Evolutionary conservation across 768 basidiomycete species (phyloP), one percentile per base, ranked within the genome.

Genomic region (Pisolithus orientalis): DNA sequence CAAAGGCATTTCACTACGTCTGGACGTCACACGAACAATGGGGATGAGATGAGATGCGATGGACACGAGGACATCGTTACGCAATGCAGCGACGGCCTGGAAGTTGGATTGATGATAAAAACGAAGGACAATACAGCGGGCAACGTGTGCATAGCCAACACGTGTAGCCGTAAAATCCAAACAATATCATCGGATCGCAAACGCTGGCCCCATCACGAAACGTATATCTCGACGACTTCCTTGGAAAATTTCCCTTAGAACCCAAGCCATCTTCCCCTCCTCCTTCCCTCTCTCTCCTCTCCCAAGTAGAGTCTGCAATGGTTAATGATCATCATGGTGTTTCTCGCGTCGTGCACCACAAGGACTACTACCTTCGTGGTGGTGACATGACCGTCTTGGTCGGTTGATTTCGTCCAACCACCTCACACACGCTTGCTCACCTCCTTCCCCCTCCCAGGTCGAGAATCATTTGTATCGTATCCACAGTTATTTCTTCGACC

Each of bases 361-460:
- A 69, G 47, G 68, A 70, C 48, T 86, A 79, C 57, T 85, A 84
- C 54, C 63, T 87, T 25, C 68, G 70, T 34, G 76, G 78, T 0
- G 85, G 77, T 5, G 84, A 87, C 63, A 59, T 85, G 21, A 76
- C 74, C 21, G 74, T 85, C 55, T 55, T 82, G 47, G 84, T 83
- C 56, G 53, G 78, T 70, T 17, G 31, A n/a, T 13, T n/a, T 39
- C 44, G 13, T 42, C 17, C 21, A 13, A 37, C 32, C 7, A 13
- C 37, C 28, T 25, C 44, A 14, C 43, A 17, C 1, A 21, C 39
- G 6, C 16, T 44, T 53, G 52, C 62, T 66, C 31, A 63, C 24
- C 8, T 39, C n/a, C 14, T 9, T 21, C 25, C 17, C 8, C 25
- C 49, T 62, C 45, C 17, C 57, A 86, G 84, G 79, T 80, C 14